Evolutionary conservation across 2,329 filamentous ascomycete genomes (phyloP), one percentile per base, ranked within the genome.

Genomic region (Trichoderma breve): DNA sequence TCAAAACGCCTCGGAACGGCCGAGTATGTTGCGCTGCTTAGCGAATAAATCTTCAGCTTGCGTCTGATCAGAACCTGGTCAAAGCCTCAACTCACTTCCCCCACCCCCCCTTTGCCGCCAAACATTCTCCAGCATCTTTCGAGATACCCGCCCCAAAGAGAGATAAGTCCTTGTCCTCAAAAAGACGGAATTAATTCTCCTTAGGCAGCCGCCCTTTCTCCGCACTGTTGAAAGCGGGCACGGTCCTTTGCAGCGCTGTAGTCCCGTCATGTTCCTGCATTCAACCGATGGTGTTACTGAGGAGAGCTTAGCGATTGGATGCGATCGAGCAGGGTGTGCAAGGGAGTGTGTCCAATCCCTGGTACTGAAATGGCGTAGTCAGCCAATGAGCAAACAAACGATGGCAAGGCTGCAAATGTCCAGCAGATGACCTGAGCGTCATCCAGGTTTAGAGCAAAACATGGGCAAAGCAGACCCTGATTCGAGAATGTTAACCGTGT

Each of bases 261-360:
- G 28, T 60, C 57, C 58, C 62, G 57, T 18, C 47, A 63, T 69
- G 58, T 63, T 63, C 58, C 43, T 30, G 67, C 67, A 60, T 34
- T 60, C 60, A 57, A 61, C 68, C 60, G 68, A 30, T 11, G 26
- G 60, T 71, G 55, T 34, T 14, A 60, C 57, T n/a, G n/a, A 30
- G 18, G 51, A 14, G 55, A 3, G 18, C 18, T 57, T 69, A 72
- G 71, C 71, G 71, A 72, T 72, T 72, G 71, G 71, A 43, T 24
- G 32, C 32, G 12, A 24, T 51, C 62, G 21, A 47, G 55, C 18
- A 28, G 34, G 43, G 34, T 43, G 32, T 64, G 55, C 15, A 62
- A 32, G 68, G 47, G 58, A 32, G 68, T 28, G 58, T 21, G 15
- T 47, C 43, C 24, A 71, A n/a, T 57, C 65, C 51, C 6, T 26